Conservation (phyloP, 1,284 basidiomycete genomes). For the Cerrena zonata region DNA sequence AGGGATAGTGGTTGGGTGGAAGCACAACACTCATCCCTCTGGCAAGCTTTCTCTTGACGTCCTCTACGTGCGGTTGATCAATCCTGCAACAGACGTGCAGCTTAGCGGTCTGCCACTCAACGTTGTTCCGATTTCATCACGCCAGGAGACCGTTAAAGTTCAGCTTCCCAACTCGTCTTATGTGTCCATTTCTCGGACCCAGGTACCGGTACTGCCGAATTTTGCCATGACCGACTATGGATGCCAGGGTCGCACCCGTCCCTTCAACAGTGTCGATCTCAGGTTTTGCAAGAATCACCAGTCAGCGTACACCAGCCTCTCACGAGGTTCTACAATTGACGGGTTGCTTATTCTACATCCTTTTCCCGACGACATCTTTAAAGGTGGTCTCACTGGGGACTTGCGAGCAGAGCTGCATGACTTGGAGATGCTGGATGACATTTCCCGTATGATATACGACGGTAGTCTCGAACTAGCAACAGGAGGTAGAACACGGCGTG, state of each 20-base stretch:
- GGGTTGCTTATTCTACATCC: slow-evolving; percentile 31
- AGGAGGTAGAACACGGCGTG: too few species aligned
- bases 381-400: slow-evolving; percentile 11
- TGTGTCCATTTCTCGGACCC: slow-evolving; percentile 22
- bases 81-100: slow-evolving; percentile 26
- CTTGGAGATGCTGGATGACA: slow-evolving; percentile 30
- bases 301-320: slow-evolving; percentile 33
- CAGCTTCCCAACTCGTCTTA: slow-evolving; percentile 23
- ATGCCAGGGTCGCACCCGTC: slow-evolving; percentile 34
- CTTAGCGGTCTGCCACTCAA: slow-evolving; percentile 31
- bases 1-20: slow-evolving; percentile 31
- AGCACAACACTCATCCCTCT: slow-evolving; percentile 7
- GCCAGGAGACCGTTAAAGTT: slow-evolving; percentile 11
- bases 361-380: slow-evolving; percentile 22
- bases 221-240: slow-evolving; percentile 40
- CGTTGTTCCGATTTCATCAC: slow-evolving; percentile 31
- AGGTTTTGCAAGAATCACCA: slow-evolving; percentile 25
- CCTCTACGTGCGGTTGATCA: slow-evolving; percentile 32
- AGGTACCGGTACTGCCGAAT: slow-evolving; percentile 33
- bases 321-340: slow-evolving; percentile 23
- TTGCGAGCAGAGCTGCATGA: slow-evolving; percentile 28
- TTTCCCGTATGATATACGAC: slow-evolving; percentile 22
- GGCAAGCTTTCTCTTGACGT: slow-evolving; percentile 23
- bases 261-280: slow-evolving; percentile 30
- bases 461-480: too few species aligned